Evolutionary conservation across 306 rosid genomes (phyloP).

Genomic region (Trifolium pratense): DNA sequence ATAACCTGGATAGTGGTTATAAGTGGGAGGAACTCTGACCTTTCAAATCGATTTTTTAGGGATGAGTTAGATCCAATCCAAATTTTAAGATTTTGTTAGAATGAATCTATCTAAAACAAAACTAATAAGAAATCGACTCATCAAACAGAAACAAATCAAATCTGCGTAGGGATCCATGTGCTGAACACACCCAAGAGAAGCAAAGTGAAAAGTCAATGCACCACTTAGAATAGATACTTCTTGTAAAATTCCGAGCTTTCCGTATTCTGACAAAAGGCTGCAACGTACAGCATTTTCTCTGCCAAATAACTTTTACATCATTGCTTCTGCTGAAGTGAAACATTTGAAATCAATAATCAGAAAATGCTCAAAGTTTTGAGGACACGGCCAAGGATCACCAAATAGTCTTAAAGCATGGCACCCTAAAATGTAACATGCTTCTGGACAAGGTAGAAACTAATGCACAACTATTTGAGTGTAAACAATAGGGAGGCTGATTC

Average conservation of each 20-base stretch:
- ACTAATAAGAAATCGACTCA: conserved; percentile 6
- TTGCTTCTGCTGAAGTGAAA: conserved; percentile 15
- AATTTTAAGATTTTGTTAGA: conserved; percentile 2
- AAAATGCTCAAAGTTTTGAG: conserved; percentile 25
- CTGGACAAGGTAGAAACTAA: conserved; percentile 25
- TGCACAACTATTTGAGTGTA: conserved; percentile 21
- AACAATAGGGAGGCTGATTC: conserved; percentile 14
- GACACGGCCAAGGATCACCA: conserved; percentile 7
- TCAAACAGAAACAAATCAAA: conserved; percentile 8
- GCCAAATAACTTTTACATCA: not conserved
- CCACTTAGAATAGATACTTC: conserved; percentile 6
- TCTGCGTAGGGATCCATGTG: conserved; percentile 16
- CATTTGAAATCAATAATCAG: conserved; percentile 13
- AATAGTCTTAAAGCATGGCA: conserved; percentile 25
- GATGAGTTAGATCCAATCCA: not conserved
- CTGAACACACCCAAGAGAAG: conserved; percentile 11
- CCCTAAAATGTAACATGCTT: conserved; percentile 26
- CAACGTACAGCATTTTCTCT: conserved; percentile 8
- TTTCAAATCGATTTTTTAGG: not conserved
- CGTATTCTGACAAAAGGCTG: not conserved
- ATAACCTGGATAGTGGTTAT: not conserved
- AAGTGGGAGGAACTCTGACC: not conserved
- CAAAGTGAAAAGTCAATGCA: not conserved
- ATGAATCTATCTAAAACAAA: conserved; percentile 4
- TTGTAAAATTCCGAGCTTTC: conserved; percentile 6